These are phyloP conservation scores for Chrysopogon serrulatus DNA, from an alignment of 176 grass and related monocot genomes.

Conservation along the genomic window DNA sequence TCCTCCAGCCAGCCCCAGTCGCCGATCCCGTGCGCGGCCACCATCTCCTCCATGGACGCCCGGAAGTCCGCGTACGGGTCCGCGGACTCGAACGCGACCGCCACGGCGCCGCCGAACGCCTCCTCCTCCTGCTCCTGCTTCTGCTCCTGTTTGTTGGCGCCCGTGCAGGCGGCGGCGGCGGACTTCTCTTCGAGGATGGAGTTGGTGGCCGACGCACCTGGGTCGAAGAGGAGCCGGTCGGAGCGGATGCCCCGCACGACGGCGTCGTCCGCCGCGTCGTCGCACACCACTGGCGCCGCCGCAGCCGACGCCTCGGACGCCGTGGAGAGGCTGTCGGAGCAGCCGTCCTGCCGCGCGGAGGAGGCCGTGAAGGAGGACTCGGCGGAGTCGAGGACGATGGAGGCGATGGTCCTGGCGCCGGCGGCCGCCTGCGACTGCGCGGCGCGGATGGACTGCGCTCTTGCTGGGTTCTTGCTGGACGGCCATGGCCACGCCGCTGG, in stretches of 20 bases:
- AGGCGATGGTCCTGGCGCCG: conserved; percentile 24
- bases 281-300: not conserved
- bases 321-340: conserved; percentile 50
- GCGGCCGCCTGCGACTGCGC: not conserved
- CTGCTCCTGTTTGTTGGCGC: not conserved
- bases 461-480: conserved; percentile 51
- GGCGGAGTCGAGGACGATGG: conserved; percentile 50
- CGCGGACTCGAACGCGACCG: conserved; percentile 64
- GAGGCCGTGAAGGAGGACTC: conserved; percentile 63
- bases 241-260: conserved; percentile 43
- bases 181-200: conserved; percentile 53
- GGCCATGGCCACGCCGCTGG: conserved; percentile 44
- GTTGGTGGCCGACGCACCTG: conserved; percentile 38
- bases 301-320: conserved; percentile 35
- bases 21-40: conserved; percentile 50
- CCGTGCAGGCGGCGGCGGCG: not conserved
- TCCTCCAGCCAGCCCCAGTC: conserved; percentile 68
- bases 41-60: conserved; percentile 80
- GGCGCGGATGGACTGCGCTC: conserved; percentile 27
- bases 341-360: conserved; percentile 36
- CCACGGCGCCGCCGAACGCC: conserved; percentile 42
- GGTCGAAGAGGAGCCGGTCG: conserved; percentile 70
- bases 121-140: too few relatives aligned
- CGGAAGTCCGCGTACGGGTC: conserved; percentile 82
- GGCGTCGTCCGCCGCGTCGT: conserved; percentile 24